Evolutionary conservation across 1,284 basidiomycete species (phyloP), one percentile per base, ranked within the genome.

Genomic region (Tilletia walkeri): DNA sequence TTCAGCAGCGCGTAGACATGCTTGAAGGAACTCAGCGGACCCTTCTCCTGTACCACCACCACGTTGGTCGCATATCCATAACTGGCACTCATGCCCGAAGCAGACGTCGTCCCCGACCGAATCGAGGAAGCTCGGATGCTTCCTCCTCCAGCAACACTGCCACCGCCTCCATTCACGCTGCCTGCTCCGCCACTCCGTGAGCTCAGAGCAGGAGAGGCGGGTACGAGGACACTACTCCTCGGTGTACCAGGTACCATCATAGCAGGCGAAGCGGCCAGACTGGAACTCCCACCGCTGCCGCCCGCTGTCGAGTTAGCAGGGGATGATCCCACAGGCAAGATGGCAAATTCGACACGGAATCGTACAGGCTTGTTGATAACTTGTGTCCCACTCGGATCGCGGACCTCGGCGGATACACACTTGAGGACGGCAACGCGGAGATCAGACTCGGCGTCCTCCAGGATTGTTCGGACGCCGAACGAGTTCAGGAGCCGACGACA

Each of bases 31-130:
- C 90, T 89, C 79, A 90, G 86, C 3, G 92, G 91, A 16, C 94
- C 94, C 84, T 93, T 95, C 86, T 95, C 94, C 76, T 93, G 91
- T 30, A 92, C 87, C 80, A 95, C 86, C 59, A 89, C 88, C 73
- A 95, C 83, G 61, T 86, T 86, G 4, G 91, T 89, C 67, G 86
- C 79, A 71, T 75, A 82, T 39, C 41, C 59, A 41, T 34, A 73
- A 73, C 67, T 65, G 16, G 63, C 56, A 24, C 36, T 30, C 24
- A 41, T 34, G n/a, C 47, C 67, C 69, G 45, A 70, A 12, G 24
- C 39, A 5, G 59, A 39, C 36, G 59, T 63, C 16, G 34, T 38
- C 3, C 59, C 59, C 34, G 59, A 63, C 36, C 59, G 59, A n/a
- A 63, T 63, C 12, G 59, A 63, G 36, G 59, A 34, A 14, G 59